Percentiles rank a stretch among this genome's conserved stretches.
phyloP scores from a whole-genome alignment of 2,329 filamentous ascomycete species.

The Coniella vitis region DNA sequence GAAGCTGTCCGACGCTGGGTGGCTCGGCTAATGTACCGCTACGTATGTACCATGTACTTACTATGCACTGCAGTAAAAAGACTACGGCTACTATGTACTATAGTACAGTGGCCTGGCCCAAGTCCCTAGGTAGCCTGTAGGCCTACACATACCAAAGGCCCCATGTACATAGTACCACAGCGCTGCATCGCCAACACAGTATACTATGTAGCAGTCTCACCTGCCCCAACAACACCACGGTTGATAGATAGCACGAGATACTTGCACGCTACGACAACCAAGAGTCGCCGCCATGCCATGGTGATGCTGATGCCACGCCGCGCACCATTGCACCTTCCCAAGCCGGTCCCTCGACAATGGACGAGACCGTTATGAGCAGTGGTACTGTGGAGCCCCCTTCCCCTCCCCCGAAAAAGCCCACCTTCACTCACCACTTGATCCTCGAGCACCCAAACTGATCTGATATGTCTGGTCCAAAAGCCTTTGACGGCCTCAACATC shows the following conservation, averaged over 20 bases:
- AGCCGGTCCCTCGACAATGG: conserved; percentile 3
- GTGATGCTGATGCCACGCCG: conserved; percentile 4
- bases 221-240: not conserved
- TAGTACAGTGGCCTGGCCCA: conserved; percentile 1
- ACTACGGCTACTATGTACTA: not conserved
- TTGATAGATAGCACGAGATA: conserved; percentile 1
- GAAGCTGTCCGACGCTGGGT: conserved; percentile 12
- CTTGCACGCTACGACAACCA: not conserved
- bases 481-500: conserved; percentile 34
- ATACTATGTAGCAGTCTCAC: not conserved
- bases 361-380: conserved; percentile 11
- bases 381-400: conserved; percentile 8
- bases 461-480: conserved; percentile 23
- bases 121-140: too few species aligned
- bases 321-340: not conserved
- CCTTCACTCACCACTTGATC: conserved; percentile 7
- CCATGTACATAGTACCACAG: not conserved
- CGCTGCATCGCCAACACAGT: not conserved
- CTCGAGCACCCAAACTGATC: not conserved
- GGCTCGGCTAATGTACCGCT: conserved; percentile 3
- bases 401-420: conserved; percentile 11
- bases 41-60: too few species aligned
- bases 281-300: not conserved
- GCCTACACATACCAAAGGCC: too few species aligned
- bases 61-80: conserved; percentile 5